Conservation (phyloP, 768 basidiomycete species). For the Galerina marginata region DNA sequence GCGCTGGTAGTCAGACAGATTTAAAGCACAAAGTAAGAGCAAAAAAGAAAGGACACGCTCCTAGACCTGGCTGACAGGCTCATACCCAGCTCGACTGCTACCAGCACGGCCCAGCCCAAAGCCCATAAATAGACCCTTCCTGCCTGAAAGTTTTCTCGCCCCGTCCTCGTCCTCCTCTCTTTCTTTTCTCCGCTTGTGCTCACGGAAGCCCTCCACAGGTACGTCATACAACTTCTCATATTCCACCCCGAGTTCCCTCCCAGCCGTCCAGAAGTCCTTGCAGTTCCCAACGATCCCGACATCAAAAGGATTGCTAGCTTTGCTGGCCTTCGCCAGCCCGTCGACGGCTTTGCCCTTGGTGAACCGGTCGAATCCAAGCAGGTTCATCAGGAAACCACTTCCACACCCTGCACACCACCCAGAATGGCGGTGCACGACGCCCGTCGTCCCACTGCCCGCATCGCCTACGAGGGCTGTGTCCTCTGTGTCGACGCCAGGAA, state of each 20-base stretch:
- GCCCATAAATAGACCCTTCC: conserved; percentile 63
- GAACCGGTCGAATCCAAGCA: conserved; percentile 93
- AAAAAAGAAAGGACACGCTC: conserved; percentile 18
- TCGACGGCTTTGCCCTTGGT: conserved; percentile 89
- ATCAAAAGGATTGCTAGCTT: conserved; percentile 92
- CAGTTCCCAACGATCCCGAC: conserved; percentile 79
- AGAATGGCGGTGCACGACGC: conserved; percentile 54
- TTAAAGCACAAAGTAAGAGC: neutral
- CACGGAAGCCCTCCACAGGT: conserved; percentile 81
- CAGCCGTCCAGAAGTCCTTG: conserved; percentile 92
- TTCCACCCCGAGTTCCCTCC: conserved; percentile 85
- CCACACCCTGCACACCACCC: conserved; percentile 48
- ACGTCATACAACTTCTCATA: conserved; percentile 92
- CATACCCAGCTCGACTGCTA: conserved; percentile 63
- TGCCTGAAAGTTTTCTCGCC: conserved; percentile 34
- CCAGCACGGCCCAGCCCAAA: conserved; percentile 53
- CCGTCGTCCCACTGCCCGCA: conserved; percentile 28
- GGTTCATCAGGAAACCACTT: conserved; percentile 80
- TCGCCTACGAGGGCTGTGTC: conserved; percentile 43
- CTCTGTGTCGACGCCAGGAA: conserved; percentile 55
- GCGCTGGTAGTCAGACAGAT: too few relatives aligned
- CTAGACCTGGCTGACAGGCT: conserved; percentile 68
- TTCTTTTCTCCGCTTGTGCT: conserved; percentile 67
- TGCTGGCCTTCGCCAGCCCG: conserved; percentile 78
- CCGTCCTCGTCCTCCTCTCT: conserved; percentile 65